Evolutionary conservation across 768 basidiomycete genomes (phyloP).

Genomic region (Psilocybe azurescens): DNA sequence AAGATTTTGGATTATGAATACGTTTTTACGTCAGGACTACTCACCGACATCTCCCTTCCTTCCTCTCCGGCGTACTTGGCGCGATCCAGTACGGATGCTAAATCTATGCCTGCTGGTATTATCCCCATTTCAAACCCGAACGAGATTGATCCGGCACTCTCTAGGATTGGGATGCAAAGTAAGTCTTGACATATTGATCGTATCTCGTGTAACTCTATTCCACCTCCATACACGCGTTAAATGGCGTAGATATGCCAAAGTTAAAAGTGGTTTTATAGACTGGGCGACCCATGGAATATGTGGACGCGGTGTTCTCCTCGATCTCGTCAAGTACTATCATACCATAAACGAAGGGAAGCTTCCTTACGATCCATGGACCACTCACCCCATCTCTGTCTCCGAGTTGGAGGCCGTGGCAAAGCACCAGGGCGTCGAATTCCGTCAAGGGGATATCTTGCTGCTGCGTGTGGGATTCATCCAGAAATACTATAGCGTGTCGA

Average conservation of each 20-base stretch:
- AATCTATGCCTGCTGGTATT: conserved; percentile 48
- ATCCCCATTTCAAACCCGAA: conserved; percentile 53
- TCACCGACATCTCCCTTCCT: not conserved
- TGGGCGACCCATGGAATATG: conserved; percentile 77
- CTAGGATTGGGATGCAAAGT: conserved; percentile 74
- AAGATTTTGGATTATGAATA: not conserved
- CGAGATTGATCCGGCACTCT: conserved; percentile 48
- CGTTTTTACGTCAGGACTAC: too few species aligned
- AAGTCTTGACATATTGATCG: conserved; percentile 26
- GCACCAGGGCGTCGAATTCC: conserved; percentile 61
- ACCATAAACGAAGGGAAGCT: conserved; percentile 42
- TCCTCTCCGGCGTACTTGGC: not conserved
- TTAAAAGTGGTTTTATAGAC: conserved; percentile 39
- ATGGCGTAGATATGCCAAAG: too few species aligned
- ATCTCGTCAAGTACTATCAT: conserved; percentile 57
- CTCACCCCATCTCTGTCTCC: conserved; percentile 53
- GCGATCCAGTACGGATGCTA: conserved; percentile 32
- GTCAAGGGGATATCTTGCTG: conserved; percentile 64
- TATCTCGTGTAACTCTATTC: too few species aligned
- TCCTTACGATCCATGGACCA: conserved; percentile 70
- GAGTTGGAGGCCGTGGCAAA: conserved; percentile 65
- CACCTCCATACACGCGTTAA: too few species aligned
- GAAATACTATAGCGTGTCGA: conserved; percentile 50
- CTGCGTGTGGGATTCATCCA: conserved; percentile 67
- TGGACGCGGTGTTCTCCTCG: conserved; percentile 70